Percentiles rank a stretch among this genome's conserved stretches.
Evolutionary conservation across 2,329 filamentous ascomycete genomes (phyloP).

Genomic region (Ceratocystis papillata): DNA sequence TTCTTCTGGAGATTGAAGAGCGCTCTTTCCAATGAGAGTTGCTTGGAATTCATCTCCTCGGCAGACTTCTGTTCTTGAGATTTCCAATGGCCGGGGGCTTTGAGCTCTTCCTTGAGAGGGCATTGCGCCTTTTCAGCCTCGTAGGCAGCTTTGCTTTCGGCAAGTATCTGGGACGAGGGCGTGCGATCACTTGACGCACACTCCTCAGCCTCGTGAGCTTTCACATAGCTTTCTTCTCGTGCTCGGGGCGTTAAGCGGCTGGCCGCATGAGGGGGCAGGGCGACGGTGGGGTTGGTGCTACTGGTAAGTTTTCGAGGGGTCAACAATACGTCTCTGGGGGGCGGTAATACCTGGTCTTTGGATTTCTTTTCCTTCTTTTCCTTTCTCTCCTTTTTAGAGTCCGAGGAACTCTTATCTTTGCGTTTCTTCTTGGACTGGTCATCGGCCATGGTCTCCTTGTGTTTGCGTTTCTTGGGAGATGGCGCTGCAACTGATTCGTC

Average conservation of each 20-base stretch:
- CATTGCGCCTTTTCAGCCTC: not conserved
- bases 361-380: constrained; percentile 22
- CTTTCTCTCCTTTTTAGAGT: constrained; percentile 22
- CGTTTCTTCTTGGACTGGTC: constrained; percentile 24
- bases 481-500: constrained; percentile 17
- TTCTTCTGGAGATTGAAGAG: not conserved
- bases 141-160: not conserved
- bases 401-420: constrained; percentile 21
- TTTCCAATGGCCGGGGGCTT: not conserved
- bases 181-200: constrained; percentile 7
- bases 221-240: not conserved
- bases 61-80: constrained; percentile 9
- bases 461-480: constrained; percentile 24
- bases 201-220: constrained; percentile 1
- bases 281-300: not conserved
- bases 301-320: not conserved
- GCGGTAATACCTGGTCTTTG: constrained; percentile 21
- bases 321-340: not conserved
- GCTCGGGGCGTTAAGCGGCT: not conserved
- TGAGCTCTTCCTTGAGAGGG: not conserved
- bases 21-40: not conserved
- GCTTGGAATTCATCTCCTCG: not conserved
- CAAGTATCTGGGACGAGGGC: constrained; percentile 6
- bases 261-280: not conserved
- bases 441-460: constrained; percentile 5